Conservation (phyloP, 2,329 filamentous ascomycete genomes). For the Metarhizium brunneum region DNA sequence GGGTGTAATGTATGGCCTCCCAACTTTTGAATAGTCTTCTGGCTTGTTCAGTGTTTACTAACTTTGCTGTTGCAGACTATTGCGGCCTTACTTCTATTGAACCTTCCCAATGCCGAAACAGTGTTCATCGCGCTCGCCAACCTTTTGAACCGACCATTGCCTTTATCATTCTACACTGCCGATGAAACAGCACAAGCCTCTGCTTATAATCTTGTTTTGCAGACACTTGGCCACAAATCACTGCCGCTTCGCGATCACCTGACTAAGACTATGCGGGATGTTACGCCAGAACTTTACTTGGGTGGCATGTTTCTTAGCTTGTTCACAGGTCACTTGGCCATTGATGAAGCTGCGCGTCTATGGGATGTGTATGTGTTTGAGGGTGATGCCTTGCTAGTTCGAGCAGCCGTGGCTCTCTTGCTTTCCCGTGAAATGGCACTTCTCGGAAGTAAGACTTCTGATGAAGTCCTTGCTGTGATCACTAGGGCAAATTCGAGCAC, state of each 20-base stretch:
- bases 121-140: slow-evolving; percentile 69
- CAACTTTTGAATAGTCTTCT: not conserved
- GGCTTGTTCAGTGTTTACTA: not conserved
- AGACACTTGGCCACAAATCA: slow-evolving; percentile 56
- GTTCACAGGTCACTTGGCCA: slow-evolving; percentile 52
- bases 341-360: slow-evolving; percentile 62
- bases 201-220: slow-evolving; percentile 60
- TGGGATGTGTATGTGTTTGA: slow-evolving; percentile 84
- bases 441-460: slow-evolving; percentile 33
- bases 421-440: slow-evolving; percentile 42
- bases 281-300: slow-evolving; percentile 46
- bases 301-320: slow-evolving; percentile 52
- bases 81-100: slow-evolving; percentile 64
- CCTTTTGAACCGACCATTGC: slow-evolving; percentile 64
- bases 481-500: slow-evolving; percentile 20
- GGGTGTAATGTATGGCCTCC: slow-evolving; percentile 57
- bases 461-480: slow-evolving; percentile 32
- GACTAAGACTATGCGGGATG: slow-evolving; percentile 34
- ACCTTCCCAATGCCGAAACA: slow-evolving; percentile 52
- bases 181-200: slow-evolving; percentile 61
- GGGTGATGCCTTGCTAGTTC: slow-evolving; percentile 61
- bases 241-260: slow-evolving; percentile 56
- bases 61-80: slow-evolving; percentile 42
- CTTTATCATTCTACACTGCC: slow-evolving; percentile 64
- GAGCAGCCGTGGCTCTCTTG: slow-evolving; percentile 62